Conservation (phyloP, 805 yeast species). For the Starmerella bacillaris region DNA sequence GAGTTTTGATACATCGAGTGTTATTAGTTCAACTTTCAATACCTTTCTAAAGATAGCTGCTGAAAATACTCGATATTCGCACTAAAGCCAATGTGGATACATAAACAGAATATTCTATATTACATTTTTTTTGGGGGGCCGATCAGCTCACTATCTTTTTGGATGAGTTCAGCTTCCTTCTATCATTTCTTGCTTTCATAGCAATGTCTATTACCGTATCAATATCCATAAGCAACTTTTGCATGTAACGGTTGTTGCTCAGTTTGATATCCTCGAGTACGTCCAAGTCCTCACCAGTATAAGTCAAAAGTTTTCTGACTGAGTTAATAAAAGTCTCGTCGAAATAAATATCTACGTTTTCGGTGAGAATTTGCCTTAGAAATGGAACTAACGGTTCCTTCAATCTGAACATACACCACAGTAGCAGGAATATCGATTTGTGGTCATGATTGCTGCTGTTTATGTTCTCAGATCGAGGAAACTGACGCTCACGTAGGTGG, state of each 20-base stretch:
- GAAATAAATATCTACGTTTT: constrained; percentile 5
- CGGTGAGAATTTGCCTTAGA: constrained; percentile 4
- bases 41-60: too few species aligned
- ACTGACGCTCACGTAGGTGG: constrained; percentile 4
- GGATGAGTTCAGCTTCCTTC: too few species aligned
- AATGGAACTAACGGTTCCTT: constrained; percentile 6
- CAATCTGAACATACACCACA: constrained; percentile 3
- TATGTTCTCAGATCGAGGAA: neutral
- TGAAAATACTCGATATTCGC: too few species aligned
- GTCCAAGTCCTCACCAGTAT: constrained; percentile 4
- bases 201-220: constrained; percentile 3
- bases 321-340: constrained; percentile 6
- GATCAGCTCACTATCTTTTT: too few species aligned
- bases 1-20: too few species aligned
- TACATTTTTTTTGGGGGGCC: too few species aligned
- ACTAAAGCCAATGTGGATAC: too few species aligned
- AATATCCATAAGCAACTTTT: neutral
- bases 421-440: constrained; percentile 7
- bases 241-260: constrained; percentile 2
- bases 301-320: constrained; percentile 2
- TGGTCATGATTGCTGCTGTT: constrained; percentile 8
- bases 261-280: constrained; percentile 4
- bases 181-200: constrained; percentile 2
- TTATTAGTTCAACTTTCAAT: too few species aligned
- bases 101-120: too few species aligned